Evolutionary conservation across 331 rosid genomes (phyloP).

Genomic region (Acacia pycnantha): DNA sequence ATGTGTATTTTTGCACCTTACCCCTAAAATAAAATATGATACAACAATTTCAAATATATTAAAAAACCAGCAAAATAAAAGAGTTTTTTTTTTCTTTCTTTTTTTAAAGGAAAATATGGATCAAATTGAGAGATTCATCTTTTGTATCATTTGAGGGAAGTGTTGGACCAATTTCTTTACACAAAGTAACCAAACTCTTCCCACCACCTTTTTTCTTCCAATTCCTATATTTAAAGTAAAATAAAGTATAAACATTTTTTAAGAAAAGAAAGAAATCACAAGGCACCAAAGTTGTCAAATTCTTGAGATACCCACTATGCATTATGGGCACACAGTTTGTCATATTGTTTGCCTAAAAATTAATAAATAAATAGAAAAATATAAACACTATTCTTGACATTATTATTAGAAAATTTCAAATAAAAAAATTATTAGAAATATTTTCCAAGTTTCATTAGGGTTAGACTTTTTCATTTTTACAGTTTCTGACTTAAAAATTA

Average conservation of each 20-base stretch:
- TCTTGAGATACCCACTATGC: slow-evolving; percentile 90
- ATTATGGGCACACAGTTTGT: slow-evolving; percentile 45
- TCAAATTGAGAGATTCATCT: slow-evolving; percentile 15
- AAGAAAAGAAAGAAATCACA: slow-evolving; percentile 38
- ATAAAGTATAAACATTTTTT: not conserved
- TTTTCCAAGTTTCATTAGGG: not conserved
- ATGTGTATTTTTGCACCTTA: no score
- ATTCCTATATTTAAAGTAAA: not conserved
- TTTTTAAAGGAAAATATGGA: not conserved
- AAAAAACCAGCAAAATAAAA: not conserved
- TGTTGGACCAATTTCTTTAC: slow-evolving; percentile 13
- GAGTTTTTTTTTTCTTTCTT: not conserved
- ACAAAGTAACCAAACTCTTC: slow-evolving; percentile 24
- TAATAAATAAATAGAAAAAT: not conserved
- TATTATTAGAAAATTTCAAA: not conserved
- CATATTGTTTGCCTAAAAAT: slow-evolving; percentile 21
- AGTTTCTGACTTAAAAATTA: slow-evolving; percentile 14
- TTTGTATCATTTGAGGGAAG: slow-evolving; percentile 27
- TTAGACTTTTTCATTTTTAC: not conserved
- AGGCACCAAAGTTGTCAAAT: slow-evolving; percentile 70
- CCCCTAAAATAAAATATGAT: not conserved
- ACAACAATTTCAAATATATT: no score
- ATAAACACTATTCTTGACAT: not conserved
- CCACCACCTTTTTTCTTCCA: not conserved
- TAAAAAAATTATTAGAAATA: not conserved